These are phyloP conservation scores for Fusarium foetens DNA, from an alignment of 2,329 filamentous ascomycete species.

Conservation along the genomic window DNA sequence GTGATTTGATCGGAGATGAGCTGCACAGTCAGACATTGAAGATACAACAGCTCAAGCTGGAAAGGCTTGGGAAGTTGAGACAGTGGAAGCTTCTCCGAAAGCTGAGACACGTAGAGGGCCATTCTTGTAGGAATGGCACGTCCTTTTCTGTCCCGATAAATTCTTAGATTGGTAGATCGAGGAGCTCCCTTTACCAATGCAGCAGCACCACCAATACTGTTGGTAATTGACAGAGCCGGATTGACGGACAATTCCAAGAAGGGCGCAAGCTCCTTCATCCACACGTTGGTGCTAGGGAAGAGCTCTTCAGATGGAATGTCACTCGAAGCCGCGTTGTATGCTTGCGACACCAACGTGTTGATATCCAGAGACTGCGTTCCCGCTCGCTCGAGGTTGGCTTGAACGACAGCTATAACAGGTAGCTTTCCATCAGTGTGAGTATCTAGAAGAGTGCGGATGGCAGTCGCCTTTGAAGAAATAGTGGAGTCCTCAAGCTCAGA, in stretches of 20 bases:
- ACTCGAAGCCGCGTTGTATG: constrained; percentile 48
- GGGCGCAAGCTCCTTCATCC: constrained; percentile 70
- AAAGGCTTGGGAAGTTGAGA: constrained; percentile 53
- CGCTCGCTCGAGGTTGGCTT: constrained; percentile 63
- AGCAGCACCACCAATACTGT: constrained; percentile 74
- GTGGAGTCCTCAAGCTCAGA: constrained; percentile 59
- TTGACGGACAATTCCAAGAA: constrained; percentile 65
- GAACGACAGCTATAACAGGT: constrained; percentile 62
- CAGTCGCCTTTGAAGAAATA: constrained; percentile 54
- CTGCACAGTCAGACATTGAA: constrained; percentile 62
- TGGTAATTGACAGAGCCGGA: constrained; percentile 77
- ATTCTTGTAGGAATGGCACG: constrained; percentile 80
- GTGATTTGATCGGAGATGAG: constrained; percentile 66
- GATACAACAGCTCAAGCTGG: constrained; percentile 62
- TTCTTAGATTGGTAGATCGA: constrained; percentile 40
- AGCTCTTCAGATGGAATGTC: constrained; percentile 56
- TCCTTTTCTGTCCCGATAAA: constrained; percentile 72
- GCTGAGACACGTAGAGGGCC: constrained; percentile 72
- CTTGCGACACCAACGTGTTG: constrained; percentile 62
- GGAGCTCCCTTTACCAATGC: constrained; percentile 64
- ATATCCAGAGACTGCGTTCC: constrained; percentile 62
- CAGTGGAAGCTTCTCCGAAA: constrained; percentile 61
- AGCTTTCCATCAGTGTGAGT: constrained; percentile 54
- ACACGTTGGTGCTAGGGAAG: constrained; percentile 71
- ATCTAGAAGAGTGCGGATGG: constrained; percentile 59